phyloP scores from a whole-genome alignment of 2,329 filamentous ascomycete genomes.

The Metarhizium rileyi region DNA sequence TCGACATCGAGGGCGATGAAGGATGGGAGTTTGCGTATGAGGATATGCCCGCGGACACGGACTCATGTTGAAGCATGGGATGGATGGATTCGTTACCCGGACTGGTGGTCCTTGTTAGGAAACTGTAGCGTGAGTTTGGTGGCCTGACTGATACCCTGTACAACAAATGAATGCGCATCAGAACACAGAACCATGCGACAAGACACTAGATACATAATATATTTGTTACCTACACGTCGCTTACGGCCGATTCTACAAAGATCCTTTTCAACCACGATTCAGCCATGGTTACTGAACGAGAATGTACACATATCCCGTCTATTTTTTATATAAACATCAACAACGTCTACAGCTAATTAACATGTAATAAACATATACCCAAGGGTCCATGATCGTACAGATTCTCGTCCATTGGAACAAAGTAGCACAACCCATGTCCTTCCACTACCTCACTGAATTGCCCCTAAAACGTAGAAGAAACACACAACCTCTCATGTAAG shows the following conservation, averaged over 20 bases:
- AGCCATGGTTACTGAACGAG: neutral
- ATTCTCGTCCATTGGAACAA: neutral
- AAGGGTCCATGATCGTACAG: neutral
- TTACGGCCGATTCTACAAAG: too few species aligned
- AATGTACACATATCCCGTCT: neutral
- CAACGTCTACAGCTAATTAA: neutral
- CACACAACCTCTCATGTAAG: neutral
- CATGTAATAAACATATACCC: neutral
- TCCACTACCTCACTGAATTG: neutral
- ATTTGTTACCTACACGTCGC: too few species aligned
- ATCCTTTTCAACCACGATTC: neutral
- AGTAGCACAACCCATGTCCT: neutral
- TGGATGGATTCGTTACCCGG: too few species aligned
- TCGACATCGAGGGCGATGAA: conserved; percentile 18
- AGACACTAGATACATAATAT: too few species aligned
- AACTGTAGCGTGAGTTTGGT: too few species aligned
- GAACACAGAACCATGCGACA: too few species aligned
- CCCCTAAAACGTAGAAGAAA: neutral
- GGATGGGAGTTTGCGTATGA: conserved; percentile 26
- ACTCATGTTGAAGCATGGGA: too few species aligned
- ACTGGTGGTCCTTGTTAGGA: too few species aligned
- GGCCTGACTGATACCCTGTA: too few species aligned
- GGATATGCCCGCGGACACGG: conserved; percentile 12
- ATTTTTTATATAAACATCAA: neutral
- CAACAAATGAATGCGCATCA: too few species aligned